Conservation (phyloP, 495 filamentous ascomycete genomes). For the Penicillium coffeae region DNA sequence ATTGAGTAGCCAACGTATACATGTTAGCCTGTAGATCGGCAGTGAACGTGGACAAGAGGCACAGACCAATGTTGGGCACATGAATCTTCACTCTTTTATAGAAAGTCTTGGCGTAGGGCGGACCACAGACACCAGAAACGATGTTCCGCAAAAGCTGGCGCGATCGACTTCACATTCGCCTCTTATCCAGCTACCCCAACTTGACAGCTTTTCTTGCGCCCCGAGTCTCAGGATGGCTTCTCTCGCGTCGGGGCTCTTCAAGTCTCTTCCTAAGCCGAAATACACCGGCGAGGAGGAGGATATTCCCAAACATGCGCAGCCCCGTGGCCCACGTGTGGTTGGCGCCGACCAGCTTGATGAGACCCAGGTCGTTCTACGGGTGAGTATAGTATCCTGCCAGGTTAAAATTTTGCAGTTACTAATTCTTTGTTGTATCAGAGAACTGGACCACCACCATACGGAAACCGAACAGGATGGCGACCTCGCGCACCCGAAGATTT, state of each 20-base stretch:
- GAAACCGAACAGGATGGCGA: conserved; percentile 80
- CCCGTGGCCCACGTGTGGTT: conserved; percentile 74
- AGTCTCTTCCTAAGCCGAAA: conserved; percentile 83
- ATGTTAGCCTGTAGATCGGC: no score
- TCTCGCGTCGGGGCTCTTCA: conserved; percentile 72
- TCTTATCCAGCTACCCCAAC: conserved; percentile 13
- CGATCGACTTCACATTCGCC: conserved; percentile 10
- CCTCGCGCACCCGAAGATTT: conserved; percentile 84
- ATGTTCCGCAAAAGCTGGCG: conserved; percentile 23
- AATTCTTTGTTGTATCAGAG: conserved; percentile 45
- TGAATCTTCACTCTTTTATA: not conserved
- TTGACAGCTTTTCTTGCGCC: conserved; percentile 13
- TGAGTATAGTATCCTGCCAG: conserved; percentile 29
- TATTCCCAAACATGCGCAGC: conserved; percentile 64
- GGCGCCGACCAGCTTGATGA: conserved; percentile 74
- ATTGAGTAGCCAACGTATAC: no score
- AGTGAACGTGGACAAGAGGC: no score
- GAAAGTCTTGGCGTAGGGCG: conserved; percentile 22
- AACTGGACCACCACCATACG: conserved; percentile 81
- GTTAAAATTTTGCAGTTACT: not conserved
- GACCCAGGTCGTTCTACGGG: conserved; percentile 81
- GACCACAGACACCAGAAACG: conserved; percentile 14
- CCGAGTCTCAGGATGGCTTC: conserved; percentile 54
- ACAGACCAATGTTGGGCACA: no score
- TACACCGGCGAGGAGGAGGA: conserved; percentile 85